Evolutionary conservation across 495 filamentous ascomycete species (phyloP).

Genomic region (Glutinoglossum americanum): DNA sequence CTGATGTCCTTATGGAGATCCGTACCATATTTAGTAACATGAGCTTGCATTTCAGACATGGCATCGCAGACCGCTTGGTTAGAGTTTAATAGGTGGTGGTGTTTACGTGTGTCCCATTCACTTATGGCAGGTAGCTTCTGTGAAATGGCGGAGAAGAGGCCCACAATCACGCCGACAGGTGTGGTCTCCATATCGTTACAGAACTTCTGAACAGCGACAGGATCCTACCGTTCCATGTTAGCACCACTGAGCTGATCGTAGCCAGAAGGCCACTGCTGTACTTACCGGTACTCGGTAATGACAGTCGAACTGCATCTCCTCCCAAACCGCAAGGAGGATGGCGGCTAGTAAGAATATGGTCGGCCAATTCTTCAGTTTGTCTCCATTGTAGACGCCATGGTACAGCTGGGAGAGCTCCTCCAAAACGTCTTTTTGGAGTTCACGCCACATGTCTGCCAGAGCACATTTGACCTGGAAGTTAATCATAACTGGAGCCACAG

Average conservation of each 20-base stretch:
- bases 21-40: conserved; percentile 79
- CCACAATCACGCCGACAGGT: conserved; percentile 82
- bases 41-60: conserved; percentile 77
- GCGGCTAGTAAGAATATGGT: conserved; percentile 90
- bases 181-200: conserved; percentile 86
- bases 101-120: conserved; percentile 78
- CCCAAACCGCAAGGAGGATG: conserved; percentile 79
- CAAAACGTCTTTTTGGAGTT: conserved; percentile 79
- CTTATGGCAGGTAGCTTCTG: conserved; percentile 76
- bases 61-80: conserved; percentile 79
- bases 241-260: neutral
- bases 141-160: conserved; percentile 85
- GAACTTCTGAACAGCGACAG: conserved; percentile 68
- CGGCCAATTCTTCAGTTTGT: conserved; percentile 90
- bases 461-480: conserved; percentile 96
- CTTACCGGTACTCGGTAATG: conserved; percentile 61
- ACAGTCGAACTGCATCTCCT: conserved; percentile 93
- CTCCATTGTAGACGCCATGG: conserved; percentile 80
- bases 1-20: neutral
- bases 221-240: conserved; percentile 25
- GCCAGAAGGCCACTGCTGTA: neutral
- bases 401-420: conserved; percentile 79
- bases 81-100: conserved; percentile 67
- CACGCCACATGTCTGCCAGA: conserved; percentile 88
- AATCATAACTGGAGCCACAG: conserved; percentile 85